Evolutionary conservation across 208 protist genomes (phyloP).

Genomic region (Trypanosoma brucei): DNA sequence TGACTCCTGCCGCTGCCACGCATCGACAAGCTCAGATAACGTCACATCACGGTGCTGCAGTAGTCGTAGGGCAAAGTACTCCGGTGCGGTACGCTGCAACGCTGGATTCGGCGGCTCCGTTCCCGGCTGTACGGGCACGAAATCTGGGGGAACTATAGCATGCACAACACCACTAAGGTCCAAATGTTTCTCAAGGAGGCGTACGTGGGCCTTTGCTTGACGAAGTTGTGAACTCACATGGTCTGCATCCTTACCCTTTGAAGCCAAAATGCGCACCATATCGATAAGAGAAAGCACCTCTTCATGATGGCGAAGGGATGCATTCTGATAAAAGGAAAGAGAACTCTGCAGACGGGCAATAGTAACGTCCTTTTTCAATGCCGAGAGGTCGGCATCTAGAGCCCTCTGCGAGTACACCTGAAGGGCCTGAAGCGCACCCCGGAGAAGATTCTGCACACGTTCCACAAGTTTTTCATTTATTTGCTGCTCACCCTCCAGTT

Average conservation of each 20-base stretch:
- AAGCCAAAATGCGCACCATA: slow-evolving; percentile 55
- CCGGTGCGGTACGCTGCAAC: slow-evolving; percentile 33
- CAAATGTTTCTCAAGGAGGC: slow-evolving; percentile 59
- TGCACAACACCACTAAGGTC: slow-evolving; percentile 54
- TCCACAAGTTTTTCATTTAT: slow-evolving; percentile 35
- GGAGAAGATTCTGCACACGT: slow-evolving; percentile 36
- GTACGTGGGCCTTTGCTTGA: slow-evolving; percentile 53
- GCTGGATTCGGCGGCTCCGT: slow-evolving; percentile 13
- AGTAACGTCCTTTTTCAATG: slow-evolving; percentile 33
- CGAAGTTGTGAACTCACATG: slow-evolving; percentile 29
- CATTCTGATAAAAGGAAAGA: slow-evolving; percentile 37
- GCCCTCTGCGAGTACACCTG: slow-evolving; percentile 24
- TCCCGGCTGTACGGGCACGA: slow-evolving; percentile 16
- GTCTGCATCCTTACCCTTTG: slow-evolving; percentile 38
- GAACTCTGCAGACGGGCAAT: slow-evolving; percentile 48
- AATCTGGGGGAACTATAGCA: slow-evolving; percentile 30
- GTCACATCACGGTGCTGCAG: slow-evolving; percentile 73
- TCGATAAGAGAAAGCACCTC: slow-evolving; percentile 62
- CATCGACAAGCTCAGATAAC: slow-evolving; percentile 72
- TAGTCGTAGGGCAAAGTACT: slow-evolving; percentile 71
- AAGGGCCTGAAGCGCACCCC: slow-evolving; percentile 25
- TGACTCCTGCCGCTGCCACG: slow-evolving; percentile 58
- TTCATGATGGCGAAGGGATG: slow-evolving; percentile 32
- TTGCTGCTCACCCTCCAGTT: slow-evolving; percentile 30
- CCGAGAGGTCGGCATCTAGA: slow-evolving; percentile 39